Conservation (phyloP, 352 stramenopile genomes). For the Aphanomyces astaci region DNA sequence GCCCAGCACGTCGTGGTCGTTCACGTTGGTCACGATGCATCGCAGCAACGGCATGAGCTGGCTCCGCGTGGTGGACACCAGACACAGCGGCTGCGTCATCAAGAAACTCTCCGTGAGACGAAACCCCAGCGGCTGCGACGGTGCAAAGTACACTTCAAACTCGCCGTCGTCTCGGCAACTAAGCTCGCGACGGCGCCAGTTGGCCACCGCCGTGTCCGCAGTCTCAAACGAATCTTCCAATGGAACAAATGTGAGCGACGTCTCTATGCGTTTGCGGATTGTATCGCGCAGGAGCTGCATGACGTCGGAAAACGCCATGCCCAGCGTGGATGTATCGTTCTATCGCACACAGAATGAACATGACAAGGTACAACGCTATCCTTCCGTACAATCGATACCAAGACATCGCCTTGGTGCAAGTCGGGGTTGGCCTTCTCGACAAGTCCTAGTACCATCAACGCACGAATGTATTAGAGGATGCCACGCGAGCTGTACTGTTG, state of each 20-base stretch:
- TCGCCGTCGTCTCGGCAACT: conserved; percentile 27
- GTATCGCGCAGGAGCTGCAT: conserved; percentile 28
- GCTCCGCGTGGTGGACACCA: conserved; percentile 26
- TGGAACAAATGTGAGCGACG: conserved; percentile 30
- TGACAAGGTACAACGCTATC: too few relatives aligned
- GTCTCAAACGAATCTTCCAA: conserved; percentile 26
- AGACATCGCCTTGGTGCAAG: conserved; percentile 29
- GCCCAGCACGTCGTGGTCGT: conserved; percentile 30
- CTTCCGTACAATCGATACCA: conserved; percentile 32
- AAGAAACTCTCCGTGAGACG: conserved; percentile 33
- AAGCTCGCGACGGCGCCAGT: conserved; percentile 27
- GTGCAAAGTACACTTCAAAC: conserved; percentile 33
- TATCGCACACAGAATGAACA: background rate
- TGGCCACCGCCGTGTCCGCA: conserved; percentile 21
- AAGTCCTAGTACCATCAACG: conserved; percentile 24
- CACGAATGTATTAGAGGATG: too few relatives aligned
- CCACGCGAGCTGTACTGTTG: too few relatives aligned
- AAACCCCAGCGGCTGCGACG: conserved; percentile 32
- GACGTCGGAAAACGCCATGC: conserved; percentile 27
- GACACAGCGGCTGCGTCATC: conserved; percentile 33
- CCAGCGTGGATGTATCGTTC: background rate
- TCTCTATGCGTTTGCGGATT: conserved; percentile 18
- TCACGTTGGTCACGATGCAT: conserved; percentile 29
- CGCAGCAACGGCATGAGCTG: background rate
- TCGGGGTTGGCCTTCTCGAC: conserved; percentile 28